Evolutionary conservation across 306 rosid genomes (phyloP), one percentile per base, ranked within the genome.

Genomic region (Trifolium repens): DNA sequence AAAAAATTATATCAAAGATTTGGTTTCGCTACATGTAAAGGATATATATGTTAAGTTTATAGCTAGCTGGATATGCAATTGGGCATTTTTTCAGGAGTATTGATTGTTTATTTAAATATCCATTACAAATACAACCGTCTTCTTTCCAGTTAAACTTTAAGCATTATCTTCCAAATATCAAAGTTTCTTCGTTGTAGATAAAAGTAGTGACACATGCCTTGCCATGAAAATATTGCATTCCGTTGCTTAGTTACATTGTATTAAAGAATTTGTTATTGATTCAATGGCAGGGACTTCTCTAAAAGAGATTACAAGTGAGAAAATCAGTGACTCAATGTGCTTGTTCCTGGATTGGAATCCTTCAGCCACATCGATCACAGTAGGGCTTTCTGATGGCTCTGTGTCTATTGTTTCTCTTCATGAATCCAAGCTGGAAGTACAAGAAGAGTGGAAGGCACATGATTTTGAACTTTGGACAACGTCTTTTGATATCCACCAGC

Each of bases 401-500:
- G 85, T 86, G 47, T 83, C 96, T 44, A 70, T 94, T 67, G 82
- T 87, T 69, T 90, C 96, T 49, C 32, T 89, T 17, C 62, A 8
- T 47, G 98, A 89, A 46, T 90, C 96, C 26, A 78, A 81, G 39
- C 79, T 91, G 61, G 87, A 86, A 84, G 59, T 84, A 15, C 89
- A 80, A 71, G 80, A 86, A 69, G 79, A 71, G 47, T 94, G 98
- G 98, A 90, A 90, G 78, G 96, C 92, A 11, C 98, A 94, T 75
- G 96, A 90, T 71, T 94, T 87, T 89, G 96, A 91, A 78, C 88
- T 94, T 17, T 94, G 98, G 96, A 83, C 96, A 35, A 85, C 97
- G 71, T 79, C 84, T 12, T 94, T 90, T 44, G 98, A 94, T 58
- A 84, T 67, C 67, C 91, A 90, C 85, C 96, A 89, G 65, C 90